Evolutionary conservation across 2,329 filamentous ascomycete species (phyloP), one percentile per base, ranked within the genome.

Genomic region (Metarhizium sp.): DNA sequence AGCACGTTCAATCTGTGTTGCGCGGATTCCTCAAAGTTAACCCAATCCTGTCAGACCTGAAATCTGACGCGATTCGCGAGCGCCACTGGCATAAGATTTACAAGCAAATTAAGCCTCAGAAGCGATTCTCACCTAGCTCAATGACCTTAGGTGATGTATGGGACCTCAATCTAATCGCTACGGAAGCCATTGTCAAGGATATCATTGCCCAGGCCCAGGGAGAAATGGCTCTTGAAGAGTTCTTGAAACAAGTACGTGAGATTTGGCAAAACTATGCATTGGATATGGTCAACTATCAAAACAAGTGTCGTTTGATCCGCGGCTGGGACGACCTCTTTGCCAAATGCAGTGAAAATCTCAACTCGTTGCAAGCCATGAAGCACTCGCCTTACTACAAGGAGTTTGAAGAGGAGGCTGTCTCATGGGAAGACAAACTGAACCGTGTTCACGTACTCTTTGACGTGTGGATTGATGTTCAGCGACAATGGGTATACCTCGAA

Each of bases 401-500:
- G 65, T 99, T 99, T 59, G 94, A 99, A 69, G 94, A 99, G 64
- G 94, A 99, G 63, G 95, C 95, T 6, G 88, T 91, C 1, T 83
- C 88, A 1, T 99, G 94, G 94, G 95, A 99, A 72, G 95, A 99
- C 73, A 96, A 95, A 70, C 80, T 99, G 30, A 99, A 97, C 70
- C 85, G 94, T 49, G 91, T 99, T 2, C 94, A 99, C 68, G 90
- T 99, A 16, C 80, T 99, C 10, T 99, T 99, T 66, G 94, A 99
- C 69, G 92, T 99, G 16, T 99, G 95, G 95, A 99, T 99, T 64
- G 95, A 99, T 72, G 95, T 99, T n/a, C 94, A 99, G 71, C 87
- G 95, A 59, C 94, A 99, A 74, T 99, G 94, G 94, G 94, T 99
- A 7, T 99, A 99, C 69, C 82, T 99, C 5, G 95, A 99, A 73